Evolutionary conservation across 805 yeast genomes (phyloP).

Genomic region (Sugiyamaella qingdaonensis): DNA sequence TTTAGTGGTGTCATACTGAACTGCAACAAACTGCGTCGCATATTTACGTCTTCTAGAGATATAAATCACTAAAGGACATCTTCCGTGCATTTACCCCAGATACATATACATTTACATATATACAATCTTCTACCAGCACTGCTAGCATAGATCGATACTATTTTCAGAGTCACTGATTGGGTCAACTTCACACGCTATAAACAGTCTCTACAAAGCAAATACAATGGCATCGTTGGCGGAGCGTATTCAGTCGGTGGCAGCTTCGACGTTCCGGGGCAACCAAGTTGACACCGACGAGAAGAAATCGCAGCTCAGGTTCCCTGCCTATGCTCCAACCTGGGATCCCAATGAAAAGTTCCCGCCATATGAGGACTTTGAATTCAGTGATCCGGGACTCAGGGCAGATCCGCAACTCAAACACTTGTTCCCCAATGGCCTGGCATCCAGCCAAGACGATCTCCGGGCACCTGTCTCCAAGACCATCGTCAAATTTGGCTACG

Average conservation of each 20-base stretch:
- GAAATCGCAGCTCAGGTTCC: slow-evolving; percentile 33
- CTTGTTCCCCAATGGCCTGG: slow-evolving; percentile 41
- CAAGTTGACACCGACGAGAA: slow-evolving; percentile 1
- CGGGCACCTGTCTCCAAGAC: slow-evolving; percentile 11
- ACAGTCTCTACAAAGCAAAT: neutral
- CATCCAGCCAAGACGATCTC: slow-evolving; percentile 11
- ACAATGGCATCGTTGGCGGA: slow-evolving; percentile 5
- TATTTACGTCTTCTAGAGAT: too few species aligned
- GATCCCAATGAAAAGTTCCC: slow-evolving; percentile 51
- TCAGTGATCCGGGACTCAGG: slow-evolving; percentile 55
- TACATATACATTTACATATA: too few species aligned
- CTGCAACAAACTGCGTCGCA: too few species aligned
- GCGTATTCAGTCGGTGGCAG: slow-evolving; percentile 7
- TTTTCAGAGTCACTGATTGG: too few species aligned
- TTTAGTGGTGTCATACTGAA: too few species aligned
- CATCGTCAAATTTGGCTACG: slow-evolving; percentile 23
- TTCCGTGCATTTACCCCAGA: too few species aligned
- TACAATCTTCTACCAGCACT: too few species aligned
- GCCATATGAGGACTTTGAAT: slow-evolving; percentile 52
- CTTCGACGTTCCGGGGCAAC: slow-evolving; percentile 4
- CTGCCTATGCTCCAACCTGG: slow-evolving; percentile 67
- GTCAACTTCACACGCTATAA: too few species aligned
- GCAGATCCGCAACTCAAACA: slow-evolving; percentile 54
- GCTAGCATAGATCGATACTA: too few species aligned
- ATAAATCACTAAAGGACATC: too few species aligned